phyloP scores from a whole-genome alignment of 805 yeast species.

The Nakazawaea sp. region DNA sequence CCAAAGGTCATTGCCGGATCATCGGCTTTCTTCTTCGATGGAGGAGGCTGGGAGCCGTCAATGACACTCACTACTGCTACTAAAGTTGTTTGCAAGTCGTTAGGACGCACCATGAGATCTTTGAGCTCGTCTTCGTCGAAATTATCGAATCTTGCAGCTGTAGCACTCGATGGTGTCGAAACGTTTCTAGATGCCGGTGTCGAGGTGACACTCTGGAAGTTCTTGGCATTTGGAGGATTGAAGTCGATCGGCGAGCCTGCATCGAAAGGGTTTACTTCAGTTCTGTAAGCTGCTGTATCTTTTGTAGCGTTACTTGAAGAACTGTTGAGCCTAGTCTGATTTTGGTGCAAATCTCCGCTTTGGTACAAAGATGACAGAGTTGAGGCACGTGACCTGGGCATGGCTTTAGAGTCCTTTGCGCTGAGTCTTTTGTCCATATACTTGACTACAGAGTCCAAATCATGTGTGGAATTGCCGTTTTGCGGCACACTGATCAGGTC shows the following conservation, averaged over 20 bases:
- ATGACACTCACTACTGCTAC: conserved; percentile 9
- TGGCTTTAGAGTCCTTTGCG: not conserved
- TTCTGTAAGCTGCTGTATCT: not conserved
- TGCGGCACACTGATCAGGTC: not conserved
- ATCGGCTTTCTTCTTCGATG: conserved; percentile 27
- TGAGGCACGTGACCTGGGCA: conserved; percentile 3
- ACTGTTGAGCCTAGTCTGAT: too few species aligned
- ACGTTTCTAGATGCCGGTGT: not conserved
- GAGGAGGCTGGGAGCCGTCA: conserved; percentile 1
- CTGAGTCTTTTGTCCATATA: conserved; percentile 11
- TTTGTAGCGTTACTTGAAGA: not conserved
- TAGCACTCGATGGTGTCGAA: conserved; percentile 3
- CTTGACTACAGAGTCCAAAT: conserved; percentile 10
- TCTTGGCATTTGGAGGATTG: not conserved
- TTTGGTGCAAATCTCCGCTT: too few species aligned
- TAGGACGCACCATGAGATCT: conserved; percentile 10
- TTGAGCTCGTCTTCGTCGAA: conserved; percentile 7
- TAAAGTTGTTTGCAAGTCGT: conserved; percentile 8
- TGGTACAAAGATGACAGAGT: conserved; percentile 1
- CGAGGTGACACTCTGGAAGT: not conserved
- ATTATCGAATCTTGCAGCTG: conserved; percentile 1
- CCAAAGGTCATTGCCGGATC: conserved; percentile 59
- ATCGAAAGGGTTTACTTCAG: not conserved
- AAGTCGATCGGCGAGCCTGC: not conserved
- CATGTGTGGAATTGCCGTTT: not conserved